These are phyloP conservation scores for Pontederia crassipes DNA, from an alignment of 176 grass and related monocot species.

Conservation along the genomic window DNA sequence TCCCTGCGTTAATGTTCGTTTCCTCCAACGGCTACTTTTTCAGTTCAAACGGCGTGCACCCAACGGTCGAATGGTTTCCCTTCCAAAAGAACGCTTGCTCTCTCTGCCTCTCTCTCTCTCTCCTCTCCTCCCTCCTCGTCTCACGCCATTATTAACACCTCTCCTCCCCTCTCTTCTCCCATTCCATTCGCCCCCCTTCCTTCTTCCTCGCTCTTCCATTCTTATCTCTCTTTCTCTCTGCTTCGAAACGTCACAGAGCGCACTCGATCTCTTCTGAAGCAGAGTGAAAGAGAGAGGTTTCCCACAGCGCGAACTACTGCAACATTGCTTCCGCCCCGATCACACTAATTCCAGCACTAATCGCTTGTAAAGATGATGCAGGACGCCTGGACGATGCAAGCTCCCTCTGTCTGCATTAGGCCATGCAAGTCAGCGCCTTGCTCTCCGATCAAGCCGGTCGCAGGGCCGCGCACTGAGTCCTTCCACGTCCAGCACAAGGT, in stretches of 20 bases:
- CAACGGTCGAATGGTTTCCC: too few relatives aligned
- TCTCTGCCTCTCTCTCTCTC: not conserved
- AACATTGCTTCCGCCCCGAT: not conserved
- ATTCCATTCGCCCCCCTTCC: not conserved
- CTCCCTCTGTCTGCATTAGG: conserved; percentile 17
- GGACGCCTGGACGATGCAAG: conserved; percentile 31
- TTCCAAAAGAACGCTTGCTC: too few relatives aligned
- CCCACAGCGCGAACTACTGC: too few relatives aligned
- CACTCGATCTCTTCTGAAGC: not conserved
- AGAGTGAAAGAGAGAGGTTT: conserved; percentile 19
- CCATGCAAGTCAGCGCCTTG: conserved; percentile 58
- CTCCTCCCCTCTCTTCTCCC: conserved; percentile 1
- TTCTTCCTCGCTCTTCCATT: not conserved
- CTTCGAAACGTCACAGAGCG: too few relatives aligned
- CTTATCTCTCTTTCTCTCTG: not conserved
- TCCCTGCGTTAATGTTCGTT: too few relatives aligned
- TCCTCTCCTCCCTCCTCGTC: not conserved
- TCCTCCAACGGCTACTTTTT: too few relatives aligned
- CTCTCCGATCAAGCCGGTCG: conserved; percentile 61
- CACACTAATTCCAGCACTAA: not conserved
- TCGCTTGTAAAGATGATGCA: conserved; percentile 29
- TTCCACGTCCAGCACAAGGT: conserved; percentile 92
- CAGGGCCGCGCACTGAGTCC: conserved; percentile 43
- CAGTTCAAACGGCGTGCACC: too few relatives aligned
- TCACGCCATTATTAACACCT: not conserved